phyloP scores from a whole-genome alignment of 176 grass and related monocot species.

The Eremochloa ophiuroides region DNA sequence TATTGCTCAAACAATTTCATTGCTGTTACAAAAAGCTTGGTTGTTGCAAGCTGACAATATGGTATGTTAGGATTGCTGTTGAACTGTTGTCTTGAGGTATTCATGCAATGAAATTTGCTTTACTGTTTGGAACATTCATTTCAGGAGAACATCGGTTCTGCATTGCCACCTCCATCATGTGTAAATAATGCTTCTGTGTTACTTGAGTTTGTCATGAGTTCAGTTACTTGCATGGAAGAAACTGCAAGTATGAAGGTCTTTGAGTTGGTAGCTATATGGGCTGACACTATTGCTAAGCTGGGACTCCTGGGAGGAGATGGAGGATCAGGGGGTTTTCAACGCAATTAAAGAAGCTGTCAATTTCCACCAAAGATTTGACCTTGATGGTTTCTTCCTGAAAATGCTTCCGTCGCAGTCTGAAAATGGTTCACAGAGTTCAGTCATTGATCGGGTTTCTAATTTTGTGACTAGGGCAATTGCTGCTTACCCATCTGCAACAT shows the following conservation, averaged over 20 bases:
- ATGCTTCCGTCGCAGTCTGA: slow-evolving; percentile 35
- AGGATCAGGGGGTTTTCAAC: slow-evolving; percentile 75
- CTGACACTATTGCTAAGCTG: slow-evolving; percentile 57
- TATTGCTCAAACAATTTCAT: slow-evolving; percentile 65
- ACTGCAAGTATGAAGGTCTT: slow-evolving; percentile 50
- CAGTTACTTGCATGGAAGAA: slow-evolving; percentile 52
- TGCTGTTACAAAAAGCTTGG: slow-evolving; percentile 74
- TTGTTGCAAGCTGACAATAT: slow-evolving; percentile 26
- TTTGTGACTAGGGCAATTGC: slow-evolving; percentile 64
- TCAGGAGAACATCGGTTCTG: slow-evolving; percentile 20
- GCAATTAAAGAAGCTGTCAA: slow-evolving; percentile 66
- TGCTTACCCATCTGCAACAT: slow-evolving; percentile 74
- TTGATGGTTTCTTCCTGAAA: slow-evolving; percentile 43
- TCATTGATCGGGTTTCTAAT: slow-evolving; percentile 56
- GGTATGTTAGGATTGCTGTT: slow-evolving; percentile 38
- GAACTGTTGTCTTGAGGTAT: neutral
- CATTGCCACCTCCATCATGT: slow-evolving; percentile 59
- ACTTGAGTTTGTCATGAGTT: slow-evolving; percentile 67
- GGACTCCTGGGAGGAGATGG: slow-evolving; percentile 88
- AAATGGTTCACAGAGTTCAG: slow-evolving; percentile 40
- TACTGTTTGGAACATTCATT: slow-evolving; percentile 6
- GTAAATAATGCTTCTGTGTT: slow-evolving; percentile 76
- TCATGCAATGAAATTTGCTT: neutral
- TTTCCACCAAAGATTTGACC: slow-evolving; percentile 64
- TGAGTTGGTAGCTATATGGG: slow-evolving; percentile 66